These are phyloP conservation scores for Basidiobolus meristosporus DNA, from an alignment of 371 early-diverging fungal species.

Conservation along the genomic window DNA sequence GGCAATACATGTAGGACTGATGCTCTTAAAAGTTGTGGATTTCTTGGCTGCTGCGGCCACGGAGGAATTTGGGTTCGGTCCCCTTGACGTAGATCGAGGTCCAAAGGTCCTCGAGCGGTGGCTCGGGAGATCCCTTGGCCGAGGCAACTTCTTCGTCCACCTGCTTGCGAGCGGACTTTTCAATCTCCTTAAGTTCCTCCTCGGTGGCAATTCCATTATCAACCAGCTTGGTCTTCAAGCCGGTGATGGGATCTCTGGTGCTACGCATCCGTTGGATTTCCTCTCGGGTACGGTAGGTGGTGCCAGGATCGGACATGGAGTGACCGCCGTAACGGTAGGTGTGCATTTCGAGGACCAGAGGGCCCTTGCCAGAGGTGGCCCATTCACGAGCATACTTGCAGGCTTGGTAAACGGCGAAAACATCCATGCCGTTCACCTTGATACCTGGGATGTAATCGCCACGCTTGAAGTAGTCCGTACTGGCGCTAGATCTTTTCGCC, in stretches of 20 bases:
- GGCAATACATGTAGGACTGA: no score
- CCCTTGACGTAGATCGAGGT: constrained; percentile 70
- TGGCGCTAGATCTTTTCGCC: constrained; percentile 76
- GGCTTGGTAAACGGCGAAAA: constrained; percentile 79
- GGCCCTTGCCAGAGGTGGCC: constrained; percentile 73
- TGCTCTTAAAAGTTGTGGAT: constrained; percentile 21
- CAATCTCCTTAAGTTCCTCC: constrained; percentile 74
- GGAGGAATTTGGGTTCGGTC: constrained; percentile 41
- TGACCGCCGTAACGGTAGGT: constrained; percentile 99
- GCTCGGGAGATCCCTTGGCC: constrained; percentile 75
- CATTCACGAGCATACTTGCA: constrained; percentile 70
- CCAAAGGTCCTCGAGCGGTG: constrained; percentile 49
- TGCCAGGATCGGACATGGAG: constrained; percentile 99
- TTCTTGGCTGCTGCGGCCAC: constrained; percentile 66
- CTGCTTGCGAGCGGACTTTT: constrained; percentile 67
- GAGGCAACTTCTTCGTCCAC: constrained; percentile 73
- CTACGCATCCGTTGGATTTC: constrained; percentile 94
- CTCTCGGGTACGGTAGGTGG: constrained; percentile 94
- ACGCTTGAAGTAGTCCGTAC: constrained; percentile 88
- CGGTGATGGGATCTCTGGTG: constrained; percentile 82
- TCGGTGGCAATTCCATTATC: constrained; percentile 52
- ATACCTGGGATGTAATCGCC: constrained; percentile 96
- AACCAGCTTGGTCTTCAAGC: constrained; percentile 63
- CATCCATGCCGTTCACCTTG: constrained; percentile 89
- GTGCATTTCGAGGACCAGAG: constrained; percentile 90